Evolutionary conservation across 495 filamentous ascomycete species (phyloP).

Genomic region (Xylaria longipes): DNA sequence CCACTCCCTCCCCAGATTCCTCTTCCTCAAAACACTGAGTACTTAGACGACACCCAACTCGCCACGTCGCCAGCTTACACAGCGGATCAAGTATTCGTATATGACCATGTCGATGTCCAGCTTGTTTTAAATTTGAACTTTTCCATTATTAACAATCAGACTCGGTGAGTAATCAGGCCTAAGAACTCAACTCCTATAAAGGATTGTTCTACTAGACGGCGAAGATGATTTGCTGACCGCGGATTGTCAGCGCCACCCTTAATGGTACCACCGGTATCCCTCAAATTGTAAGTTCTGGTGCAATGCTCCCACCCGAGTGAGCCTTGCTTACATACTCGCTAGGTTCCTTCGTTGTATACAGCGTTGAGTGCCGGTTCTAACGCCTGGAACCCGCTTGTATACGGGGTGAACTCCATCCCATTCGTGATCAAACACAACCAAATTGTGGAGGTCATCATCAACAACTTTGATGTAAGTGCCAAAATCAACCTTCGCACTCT

Average conservation of each 20-base stretch:
- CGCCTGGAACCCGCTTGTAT: slow-evolving; percentile 18
- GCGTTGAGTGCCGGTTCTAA: slow-evolving; percentile 35
- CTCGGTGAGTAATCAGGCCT: slow-evolving; percentile 49
- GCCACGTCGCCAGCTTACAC: slow-evolving; percentile 59
- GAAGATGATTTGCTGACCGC: background rate
- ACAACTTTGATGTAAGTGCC: slow-evolving; percentile 66
- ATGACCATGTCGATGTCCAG: slow-evolving; percentile 55
- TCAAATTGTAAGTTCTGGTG: slow-evolving; percentile 5
- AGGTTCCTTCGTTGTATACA: slow-evolving; percentile 80
- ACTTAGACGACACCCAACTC: slow-evolving; percentile 63
- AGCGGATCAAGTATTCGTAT: slow-evolving; percentile 44
- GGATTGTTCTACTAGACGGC: background rate
- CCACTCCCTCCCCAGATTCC: slow-evolving; percentile 52
- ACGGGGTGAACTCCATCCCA: slow-evolving; percentile 12
- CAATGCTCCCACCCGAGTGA: background rate
- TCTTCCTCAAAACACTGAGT: slow-evolving; percentile 49
- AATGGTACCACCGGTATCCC: slow-evolving; percentile 11
- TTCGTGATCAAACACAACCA: slow-evolving; percentile 68
- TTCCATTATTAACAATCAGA: slow-evolving; percentile 72
- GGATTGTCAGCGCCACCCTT: slow-evolving; percentile 5
- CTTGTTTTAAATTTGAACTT: slow-evolving; percentile 66
- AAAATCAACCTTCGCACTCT: slow-evolving; percentile 20
- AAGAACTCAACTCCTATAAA: background rate
- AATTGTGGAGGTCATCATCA: slow-evolving; percentile 78
- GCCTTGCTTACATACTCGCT: background rate